Evolutionary conservation across 768 basidiomycete genomes (phyloP).

Genomic region (Pulveroboletus frians): DNA sequence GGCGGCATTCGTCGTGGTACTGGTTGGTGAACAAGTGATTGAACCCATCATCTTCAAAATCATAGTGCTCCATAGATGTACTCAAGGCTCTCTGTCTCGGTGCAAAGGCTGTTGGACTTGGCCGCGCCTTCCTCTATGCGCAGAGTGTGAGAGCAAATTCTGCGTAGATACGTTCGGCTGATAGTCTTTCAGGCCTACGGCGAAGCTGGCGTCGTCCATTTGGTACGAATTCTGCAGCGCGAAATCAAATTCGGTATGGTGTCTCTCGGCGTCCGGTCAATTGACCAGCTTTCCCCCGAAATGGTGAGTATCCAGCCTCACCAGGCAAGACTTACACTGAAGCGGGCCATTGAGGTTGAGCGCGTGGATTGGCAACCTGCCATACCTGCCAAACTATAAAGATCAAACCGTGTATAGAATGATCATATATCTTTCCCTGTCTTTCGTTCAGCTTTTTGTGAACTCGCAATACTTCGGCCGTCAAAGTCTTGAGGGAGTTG

Average conservation of each 20-base stretch:
- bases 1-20: slow-evolving; percentile 74
- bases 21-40: slow-evolving; percentile 35
- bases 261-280: slow-evolving; percentile 60
- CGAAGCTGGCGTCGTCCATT: slow-evolving; percentile 60
- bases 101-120: slow-evolving; percentile 81
- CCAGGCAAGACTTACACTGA: not conserved
- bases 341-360: slow-evolving; percentile 41
- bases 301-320: slow-evolving; percentile 45
- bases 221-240: slow-evolving; percentile 61
- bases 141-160: slow-evolving; percentile 53
- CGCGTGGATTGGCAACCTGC: slow-evolving; percentile 63
- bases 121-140: slow-evolving; percentile 81
- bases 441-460: not conserved
- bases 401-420: not conserved
- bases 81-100: slow-evolving; percentile 89
- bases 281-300: slow-evolving; percentile 66
- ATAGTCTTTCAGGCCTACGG: slow-evolving; percentile 59
- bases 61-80: slow-evolving; percentile 46
- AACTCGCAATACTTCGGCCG: not conserved
- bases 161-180: not conserved
- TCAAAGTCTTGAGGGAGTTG: not conserved
- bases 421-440: not conserved
- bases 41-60: not conserved
- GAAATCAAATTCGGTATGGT: slow-evolving; percentile 79
- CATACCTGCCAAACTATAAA: slow-evolving; percentile 22